These are phyloP conservation scores for Penstemon barbatus DNA, from an alignment of 257 asterid species.

Conservation along the genomic window DNA sequence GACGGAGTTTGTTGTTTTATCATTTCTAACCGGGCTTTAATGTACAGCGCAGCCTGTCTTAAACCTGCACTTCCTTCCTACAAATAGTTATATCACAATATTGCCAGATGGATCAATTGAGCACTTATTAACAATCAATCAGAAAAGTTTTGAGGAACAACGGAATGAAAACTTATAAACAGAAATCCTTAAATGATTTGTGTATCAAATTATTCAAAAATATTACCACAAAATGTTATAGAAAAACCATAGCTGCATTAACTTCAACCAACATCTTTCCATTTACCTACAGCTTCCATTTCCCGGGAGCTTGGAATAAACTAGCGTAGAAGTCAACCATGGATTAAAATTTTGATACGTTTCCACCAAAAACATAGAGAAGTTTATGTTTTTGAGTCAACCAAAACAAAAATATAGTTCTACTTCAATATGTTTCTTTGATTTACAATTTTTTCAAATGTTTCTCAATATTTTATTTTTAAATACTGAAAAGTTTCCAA, in stretches of 20 bases:
- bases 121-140: neutral
- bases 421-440: too few species aligned
- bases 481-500: neutral
- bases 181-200: constrained; percentile 2
- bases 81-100: constrained; percentile 24
- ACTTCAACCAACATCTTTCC: constrained; percentile 3
- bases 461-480: too few species aligned
- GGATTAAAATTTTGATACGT: too few species aligned
- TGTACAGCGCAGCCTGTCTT: constrained; percentile 76
- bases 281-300: constrained; percentile 2
- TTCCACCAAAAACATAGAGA: too few species aligned
- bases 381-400: too few species aligned
- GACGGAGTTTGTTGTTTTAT: constrained; percentile 80
- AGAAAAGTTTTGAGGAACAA: neutral
- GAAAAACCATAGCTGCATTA: constrained; percentile 20
- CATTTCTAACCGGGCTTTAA: constrained; percentile 66
- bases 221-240: neutral
- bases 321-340: neutral
- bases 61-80: constrained; percentile 92
- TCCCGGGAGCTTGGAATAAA: constrained; percentile 3
- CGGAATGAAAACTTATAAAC: too few species aligned
- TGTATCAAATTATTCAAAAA: neutral
- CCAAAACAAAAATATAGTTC: too few species aligned
- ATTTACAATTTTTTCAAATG: too few species aligned
- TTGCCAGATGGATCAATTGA: constrained; percentile 18